Evolutionary conservation across 768 basidiomycete genomes (phyloP), one percentile per base, ranked within the genome.

Genomic region (Chalciporus pseudorubinellus): DNA sequence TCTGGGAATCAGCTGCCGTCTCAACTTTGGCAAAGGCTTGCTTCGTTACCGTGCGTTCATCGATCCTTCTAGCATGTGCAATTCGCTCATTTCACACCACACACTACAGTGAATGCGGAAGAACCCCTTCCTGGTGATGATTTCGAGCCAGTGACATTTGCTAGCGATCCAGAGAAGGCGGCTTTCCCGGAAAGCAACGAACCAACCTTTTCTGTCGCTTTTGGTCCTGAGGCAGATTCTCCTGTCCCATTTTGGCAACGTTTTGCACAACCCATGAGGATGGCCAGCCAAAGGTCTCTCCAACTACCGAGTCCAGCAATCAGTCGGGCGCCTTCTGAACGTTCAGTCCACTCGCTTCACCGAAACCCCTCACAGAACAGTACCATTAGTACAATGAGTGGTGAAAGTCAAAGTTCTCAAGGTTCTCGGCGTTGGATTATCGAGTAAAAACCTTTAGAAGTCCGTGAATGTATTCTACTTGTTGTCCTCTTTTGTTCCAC

Each of bases 21-120:
- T 80, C 60, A 90, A 91, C 72, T 91, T 91, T 59, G 86, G 84
- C 51, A 88, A 86, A 66, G 89, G 89, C 20, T 72, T 92, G 51
- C 69, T 76, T 50, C 77, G 77, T 19, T 84, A 85, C 65, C 70
- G 88, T 90, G 56, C 71, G 87, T 70, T n/a, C 26, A 14, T 26
- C 33, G 16, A 44, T 39, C 20, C 39, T 36, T 48, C 26, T 14
- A 22, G 12, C 21, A 26, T 5, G 29, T 49, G 33, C 33, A 19
- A 6, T 46, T 48, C 9, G 41, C 36, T 6, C 20, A 56, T 31
- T 36, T 44, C 31, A 44, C 21, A 13, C 29, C 31, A 44, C 21
- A 13, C 29, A 48, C 6, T 31, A 9, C 40, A 89, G 86, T 89
- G 47, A 77, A 80, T 48, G 70, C 74, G 6, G 73, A 83, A 50